Conservation (phyloP, 2,329 filamentous ascomycete genomes). For the Bipolaris victoriae region DNA sequence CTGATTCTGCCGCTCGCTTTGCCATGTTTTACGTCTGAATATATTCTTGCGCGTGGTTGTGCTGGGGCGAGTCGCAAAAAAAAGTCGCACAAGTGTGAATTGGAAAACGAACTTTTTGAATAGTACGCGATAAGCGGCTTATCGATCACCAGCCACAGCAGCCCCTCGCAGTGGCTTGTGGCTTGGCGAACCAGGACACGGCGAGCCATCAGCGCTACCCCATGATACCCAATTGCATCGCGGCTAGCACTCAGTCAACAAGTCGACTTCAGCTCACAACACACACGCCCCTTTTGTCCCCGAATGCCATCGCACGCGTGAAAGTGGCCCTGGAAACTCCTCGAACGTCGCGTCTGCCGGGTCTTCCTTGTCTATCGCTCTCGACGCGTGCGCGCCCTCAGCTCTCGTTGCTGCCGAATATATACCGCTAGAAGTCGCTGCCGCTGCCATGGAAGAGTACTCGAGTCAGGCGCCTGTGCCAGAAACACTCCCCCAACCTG, state of each 20-base stretch:
- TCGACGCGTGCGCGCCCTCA: constrained; percentile 39
- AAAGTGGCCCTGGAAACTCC: background rate
- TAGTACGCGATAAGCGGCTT: constrained; percentile 12
- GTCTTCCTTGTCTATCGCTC: constrained; percentile 2
- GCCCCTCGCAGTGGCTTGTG: constrained; percentile 5
- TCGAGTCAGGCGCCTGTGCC: constrained; percentile 22
- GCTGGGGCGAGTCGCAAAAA: constrained; percentile 12
- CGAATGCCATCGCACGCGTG: background rate
- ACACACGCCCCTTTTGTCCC: constrained; percentile 1
- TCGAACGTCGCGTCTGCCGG: background rate
- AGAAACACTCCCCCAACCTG: constrained; percentile 14
- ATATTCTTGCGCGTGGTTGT: background rate
- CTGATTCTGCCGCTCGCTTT: constrained; percentile 64
- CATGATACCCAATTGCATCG: constrained; percentile 17
- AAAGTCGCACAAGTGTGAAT: constrained; percentile 1
- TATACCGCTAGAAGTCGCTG: constrained; percentile 10
- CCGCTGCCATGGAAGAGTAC: constrained; percentile 4
- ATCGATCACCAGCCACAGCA: constrained; percentile 16
- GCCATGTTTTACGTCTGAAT: constrained; percentile 55
- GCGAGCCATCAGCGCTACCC: constrained; percentile 10
- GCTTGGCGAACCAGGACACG: constrained; percentile 2
- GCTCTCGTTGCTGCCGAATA: constrained; percentile 29
- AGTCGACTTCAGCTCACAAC: constrained; percentile 6
- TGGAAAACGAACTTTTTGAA: constrained; percentile 24
- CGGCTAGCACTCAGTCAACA: constrained; percentile 26